Base-by-base conservation (phyloP, 768 basidiomycete species). In the Tylopilus plumbeoviolaceoides region DNA sequence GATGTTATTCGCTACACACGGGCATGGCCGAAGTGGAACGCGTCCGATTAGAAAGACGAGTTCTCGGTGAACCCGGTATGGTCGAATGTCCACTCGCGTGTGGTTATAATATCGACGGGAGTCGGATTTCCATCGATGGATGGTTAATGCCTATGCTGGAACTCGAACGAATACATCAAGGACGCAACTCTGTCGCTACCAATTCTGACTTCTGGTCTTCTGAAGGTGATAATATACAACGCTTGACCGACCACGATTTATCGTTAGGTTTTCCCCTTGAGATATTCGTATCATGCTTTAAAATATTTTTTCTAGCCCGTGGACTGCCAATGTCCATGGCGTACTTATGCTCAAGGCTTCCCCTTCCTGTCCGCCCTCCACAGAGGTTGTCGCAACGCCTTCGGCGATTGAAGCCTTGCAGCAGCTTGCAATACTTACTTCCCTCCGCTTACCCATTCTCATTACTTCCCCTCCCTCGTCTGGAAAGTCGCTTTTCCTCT, bases 391-490 rank as follows among this genome's bases (percentile, higher is more conserved):
- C 40, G 61, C 76, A 10, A 95, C 91, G 0, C 71, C 80, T 0
- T 79, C 89, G 1, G 76, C 87, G 4, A 72, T 76, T 3, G 47
- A 72, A 17, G 76, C 87, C 2, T 76, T 95, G 8, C 81, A 78
- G 7, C 65, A 75, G 15, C 74, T 98, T 31, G 84, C 86, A 1
- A 64, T 83, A 12, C 78, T 84, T 53, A 60, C 87, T 3, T 87
- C 86, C 1, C 75, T 84, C 38, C 82, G 87, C 4, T 68, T 87
- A 0, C 95, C 97, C 4, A 81, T 82, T 11, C 83, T 99, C 14
- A 66, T 99, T 15, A 88, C 91, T 1, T 92, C 94, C 0, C 71
- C 90, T 0, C 85, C 93, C 0, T 95, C 93, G 1, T 83, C 91
- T 2, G 97, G 97, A 46, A 98, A 98, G 65, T 82, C 87, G 0